Evolutionary conservation across 208 protist species (phyloP), one percentile per base, ranked within the genome.

Genomic region (Trypanosoma brucei): DNA sequence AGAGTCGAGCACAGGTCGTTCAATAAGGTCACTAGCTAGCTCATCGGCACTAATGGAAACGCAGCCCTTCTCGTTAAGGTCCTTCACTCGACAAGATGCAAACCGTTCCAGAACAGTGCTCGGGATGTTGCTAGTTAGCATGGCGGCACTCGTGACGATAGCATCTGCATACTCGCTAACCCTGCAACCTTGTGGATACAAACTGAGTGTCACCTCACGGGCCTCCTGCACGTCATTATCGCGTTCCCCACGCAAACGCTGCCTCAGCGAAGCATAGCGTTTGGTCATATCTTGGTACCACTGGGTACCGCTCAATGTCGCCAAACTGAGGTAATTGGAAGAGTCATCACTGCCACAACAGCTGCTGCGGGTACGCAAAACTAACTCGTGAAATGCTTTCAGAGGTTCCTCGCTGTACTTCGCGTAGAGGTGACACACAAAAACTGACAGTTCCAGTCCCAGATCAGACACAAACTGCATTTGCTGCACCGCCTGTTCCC

Each of bases 151-250:
- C 36, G 83, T 95, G 40, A 82, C 73, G 36, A 91, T 60, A 1
- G 79, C 73, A 36, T 92, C 84, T 14, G 76, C 73, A 51, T 83
- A 89, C 34, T 88, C 82, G 54, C 78, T 84, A 40, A 83, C 54
- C 44, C 52, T 68, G 60, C 88, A 92, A 0, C 86, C 88, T 2
- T 65, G 59, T 1, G 88, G 79, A 70, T 92, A 95, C 31, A 95
- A 55, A 52, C 72, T 76, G 11, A 58, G 55, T n/a, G 86, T 73
- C 6, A 92, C 37, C 4, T 80, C 83, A 14, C 55, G 42, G 3
- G 72, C 65, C 53, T 94, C 88, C 31, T 68, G 54, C 34, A 91
- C 59, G 33, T 71, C 65, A 9, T 31, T 39, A 7, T 42, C 0
- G 48, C 83, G 76, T 35, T 58, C 55, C 2, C 60, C 62, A 9